Base-by-base conservation (phyloP, 768 basidiomycete species). In the Collybia nuda region DNA sequence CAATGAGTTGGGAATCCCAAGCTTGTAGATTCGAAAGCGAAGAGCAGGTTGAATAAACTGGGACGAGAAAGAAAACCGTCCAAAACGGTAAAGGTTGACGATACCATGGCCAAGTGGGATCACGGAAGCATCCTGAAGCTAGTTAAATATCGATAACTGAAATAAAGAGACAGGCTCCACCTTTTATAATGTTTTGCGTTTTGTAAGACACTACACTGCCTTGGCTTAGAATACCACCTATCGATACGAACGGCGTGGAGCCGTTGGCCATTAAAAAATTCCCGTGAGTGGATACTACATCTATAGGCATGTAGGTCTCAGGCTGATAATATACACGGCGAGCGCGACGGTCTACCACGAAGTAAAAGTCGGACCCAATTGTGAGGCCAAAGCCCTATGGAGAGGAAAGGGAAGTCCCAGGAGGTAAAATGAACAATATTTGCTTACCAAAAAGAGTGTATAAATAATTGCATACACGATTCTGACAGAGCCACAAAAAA, bases 381-480 rank as follows among this genome's bases (percentile, higher is more conserved):
- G 86, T 87, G 49, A 93, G 69, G 40, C 90, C 89, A 62, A 92
- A 93, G 6, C 91, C 90, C 88, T 90, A 52, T 3, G 39, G 14
- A 26, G 19, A 3, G 12, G 9, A 11, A 36, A 44, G 17, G 41
- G 42, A 29, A 36, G 19, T 38, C 42, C 24, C 46, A 9, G 47
- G 22, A 24, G 36, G 17, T 37, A 17, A 29, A 23, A 39, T 35
- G 9, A 52, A 40, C 18, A 37, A 32, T 55, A 51, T 21, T 44
- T 48, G 22, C 77, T 52, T 61, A 86, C 88, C 59, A 93, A 68
- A 64, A 91, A 91, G 39, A 92, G 72, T 0, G 89, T 90, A 60
- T 92, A 93, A 38, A 93, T 90, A 52, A 90, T 86, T 12, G 90
- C 89, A 59, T 90, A 92, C 23, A 92, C 88, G 65, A 92, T 83